Evolutionary conservation across 1,284 basidiomycete genomes (phyloP).

Genomic region (Inonotus obliquus): DNA sequence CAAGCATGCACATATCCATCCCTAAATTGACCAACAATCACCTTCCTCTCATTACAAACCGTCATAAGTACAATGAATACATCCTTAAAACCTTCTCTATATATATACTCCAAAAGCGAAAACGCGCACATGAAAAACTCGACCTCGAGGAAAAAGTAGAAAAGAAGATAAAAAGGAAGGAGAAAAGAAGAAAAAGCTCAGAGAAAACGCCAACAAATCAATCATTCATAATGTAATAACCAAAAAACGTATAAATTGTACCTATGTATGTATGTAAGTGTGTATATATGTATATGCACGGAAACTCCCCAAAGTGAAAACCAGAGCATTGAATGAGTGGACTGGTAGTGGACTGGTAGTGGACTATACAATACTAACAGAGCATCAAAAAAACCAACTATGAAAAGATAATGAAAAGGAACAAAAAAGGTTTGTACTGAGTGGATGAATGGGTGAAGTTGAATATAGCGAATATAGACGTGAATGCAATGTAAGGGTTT

Average conservation of each 20-base stretch:
- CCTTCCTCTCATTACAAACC: conserved; percentile 6
- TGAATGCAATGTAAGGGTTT: background rate
- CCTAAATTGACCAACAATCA: background rate
- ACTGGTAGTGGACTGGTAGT: background rate
- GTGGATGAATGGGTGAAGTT: background rate
- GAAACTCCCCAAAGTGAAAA: no score
- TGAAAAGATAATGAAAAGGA: background rate
- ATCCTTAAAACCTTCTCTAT: background rate
- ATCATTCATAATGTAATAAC: no score
- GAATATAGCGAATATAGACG: no score
- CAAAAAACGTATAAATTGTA: no score
- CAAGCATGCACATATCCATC: background rate
- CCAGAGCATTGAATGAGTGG: background rate
- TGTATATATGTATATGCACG: no score
- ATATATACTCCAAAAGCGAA: background rate
- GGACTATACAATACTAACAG: background rate
- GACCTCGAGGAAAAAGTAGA: no score
- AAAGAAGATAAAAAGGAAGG: no score
- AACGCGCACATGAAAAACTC: no score
- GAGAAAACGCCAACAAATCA: no score
- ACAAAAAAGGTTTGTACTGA: no score
- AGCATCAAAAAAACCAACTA: background rate
- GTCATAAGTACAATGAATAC: conserved; percentile 6
- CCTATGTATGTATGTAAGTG: no score
- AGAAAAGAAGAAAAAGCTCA: no score